Conservation (phyloP, 768 basidiomycete species). For the Gelatoporia subvermispora region DNA sequence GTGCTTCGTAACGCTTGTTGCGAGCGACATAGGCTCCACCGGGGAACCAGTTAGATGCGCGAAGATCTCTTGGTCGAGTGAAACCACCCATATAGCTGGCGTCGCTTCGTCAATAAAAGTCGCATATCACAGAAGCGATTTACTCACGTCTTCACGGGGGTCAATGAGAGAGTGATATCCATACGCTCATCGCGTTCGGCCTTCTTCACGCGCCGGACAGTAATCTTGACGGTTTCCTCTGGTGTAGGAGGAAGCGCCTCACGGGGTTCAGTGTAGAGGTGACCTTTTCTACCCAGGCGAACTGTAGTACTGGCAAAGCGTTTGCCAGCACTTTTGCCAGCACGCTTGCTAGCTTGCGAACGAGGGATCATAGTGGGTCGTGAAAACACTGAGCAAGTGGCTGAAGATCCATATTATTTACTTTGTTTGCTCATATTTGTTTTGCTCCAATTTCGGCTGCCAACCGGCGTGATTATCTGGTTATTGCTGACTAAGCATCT, state of each 20-base stretch:
- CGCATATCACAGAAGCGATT: background rate
- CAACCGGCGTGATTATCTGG: too few relatives aligned
- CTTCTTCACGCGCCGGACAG: slow-evolving; percentile 18
- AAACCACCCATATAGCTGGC: slow-evolving; percentile 36
- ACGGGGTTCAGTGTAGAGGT: too few relatives aligned
- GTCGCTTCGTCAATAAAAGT: background rate
- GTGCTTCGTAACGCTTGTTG: slow-evolving; percentile 25
- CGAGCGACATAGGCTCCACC: slow-evolving; percentile 27
- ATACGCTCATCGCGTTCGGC: slow-evolving; percentile 40
- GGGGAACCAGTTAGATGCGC: slow-evolving; percentile 31
- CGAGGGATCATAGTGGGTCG: too few relatives aligned
- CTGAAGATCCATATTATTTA: too few relatives aligned
- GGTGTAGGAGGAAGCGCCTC: background rate
- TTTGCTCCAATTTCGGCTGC: too few relatives aligned
- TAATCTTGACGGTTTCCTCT: background rate
- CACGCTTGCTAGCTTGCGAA: too few relatives aligned
- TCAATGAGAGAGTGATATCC: slow-evolving; percentile 31
- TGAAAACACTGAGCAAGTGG: too few relatives aligned
- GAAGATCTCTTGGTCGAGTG: slow-evolving; percentile 33
- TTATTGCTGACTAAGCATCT: too few relatives aligned
- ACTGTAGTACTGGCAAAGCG: too few relatives aligned
- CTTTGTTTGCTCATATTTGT: too few relatives aligned
- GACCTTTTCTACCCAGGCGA: too few relatives aligned
- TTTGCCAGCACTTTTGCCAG: too few relatives aligned
- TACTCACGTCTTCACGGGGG: slow-evolving; percentile 33